Evolutionary conservation across 345 rosid genomes (phyloP).

Genomic region (Citropsis articulata): DNA sequence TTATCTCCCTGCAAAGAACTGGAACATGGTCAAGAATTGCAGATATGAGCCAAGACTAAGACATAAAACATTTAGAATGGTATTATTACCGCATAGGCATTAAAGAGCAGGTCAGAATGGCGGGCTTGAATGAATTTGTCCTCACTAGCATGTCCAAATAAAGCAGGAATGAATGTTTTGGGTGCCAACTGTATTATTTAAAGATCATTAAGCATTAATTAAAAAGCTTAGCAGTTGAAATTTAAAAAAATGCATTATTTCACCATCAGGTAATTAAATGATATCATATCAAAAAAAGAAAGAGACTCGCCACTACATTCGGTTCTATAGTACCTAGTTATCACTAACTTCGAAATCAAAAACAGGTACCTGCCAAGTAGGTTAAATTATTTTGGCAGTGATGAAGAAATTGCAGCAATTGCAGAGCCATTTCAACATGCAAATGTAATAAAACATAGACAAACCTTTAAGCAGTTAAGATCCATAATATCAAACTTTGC

Average conservation of each 20-base stretch:
- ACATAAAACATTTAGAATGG: conserved; percentile 1
- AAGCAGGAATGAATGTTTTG: conserved; percentile 85
- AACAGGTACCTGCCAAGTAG: conserved; percentile 6
- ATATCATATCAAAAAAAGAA: background rate
- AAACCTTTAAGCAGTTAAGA: conserved; percentile 89
- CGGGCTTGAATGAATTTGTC: conserved; percentile 90
- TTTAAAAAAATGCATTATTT: background rate
- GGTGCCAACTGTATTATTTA: conserved; percentile 63
- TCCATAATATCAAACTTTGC: conserved; percentile 97
- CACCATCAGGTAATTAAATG: background rate
- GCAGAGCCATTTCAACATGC: background rate
- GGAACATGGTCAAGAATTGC: conserved; percentile 6
- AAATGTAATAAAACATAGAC: conserved; percentile 10
- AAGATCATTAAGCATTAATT: conserved; percentile 2
- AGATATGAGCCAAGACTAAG: conserved; percentile 7
- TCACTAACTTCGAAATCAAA: background rate
- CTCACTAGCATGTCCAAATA: conserved; percentile 88
- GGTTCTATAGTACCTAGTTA: background rate
- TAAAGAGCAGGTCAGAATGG: conserved; percentile 78
- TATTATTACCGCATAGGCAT: conserved; percentile 61
- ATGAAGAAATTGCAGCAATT: background rate
- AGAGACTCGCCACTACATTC: conserved; percentile 1
- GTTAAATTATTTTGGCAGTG: background rate
- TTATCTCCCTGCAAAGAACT: conserved; percentile 77
- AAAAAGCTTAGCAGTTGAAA: background rate